A percentile compares a stretch with the other conserved stretches of the same genome.
phyloP scores from a whole-genome alignment of 306 rosid genomes.

The Cucurbita argyrosperma region DNA sequence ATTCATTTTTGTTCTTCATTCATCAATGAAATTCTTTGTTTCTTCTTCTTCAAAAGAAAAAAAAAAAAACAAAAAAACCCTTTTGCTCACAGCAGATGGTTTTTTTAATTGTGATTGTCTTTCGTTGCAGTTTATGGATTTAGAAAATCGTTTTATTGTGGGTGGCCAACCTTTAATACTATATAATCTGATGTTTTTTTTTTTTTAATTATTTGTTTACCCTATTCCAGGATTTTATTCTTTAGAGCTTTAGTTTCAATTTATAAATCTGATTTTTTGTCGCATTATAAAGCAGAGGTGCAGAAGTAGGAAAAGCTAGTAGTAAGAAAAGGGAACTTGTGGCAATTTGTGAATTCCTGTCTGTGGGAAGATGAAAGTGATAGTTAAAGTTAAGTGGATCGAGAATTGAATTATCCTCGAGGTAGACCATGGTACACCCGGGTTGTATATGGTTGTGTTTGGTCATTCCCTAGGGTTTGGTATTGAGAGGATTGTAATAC shows the following conservation, averaged over 20 bases:
- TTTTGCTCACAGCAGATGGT: not conserved
- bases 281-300: not conserved
- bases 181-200: not conserved
- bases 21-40: too few species aligned
- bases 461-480: too few species aligned
- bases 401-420: not conserved
- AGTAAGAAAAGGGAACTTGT: not conserved
- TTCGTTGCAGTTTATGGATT: not conserved
- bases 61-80: too few species aligned
- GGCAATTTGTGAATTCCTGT: not conserved
- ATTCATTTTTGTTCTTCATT: not conserved
- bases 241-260: not conserved
- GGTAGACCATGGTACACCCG: not conserved
- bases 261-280: not conserved
- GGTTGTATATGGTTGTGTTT: too few species aligned
- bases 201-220: not conserved
- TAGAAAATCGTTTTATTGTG: not conserved
- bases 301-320: not conserved
- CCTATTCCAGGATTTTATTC: not conserved
- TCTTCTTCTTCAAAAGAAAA: too few species aligned
- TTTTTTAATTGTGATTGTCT: not conserved
- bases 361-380: not conserved
- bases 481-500: too few species aligned
- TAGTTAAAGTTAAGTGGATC: not conserved
- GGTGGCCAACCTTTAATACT: not conserved